Evolutionary conservation across 139 green algal genomes (phyloP), one percentile per base, ranked within the genome.

Genomic region (Asterochloris sp.): DNA sequence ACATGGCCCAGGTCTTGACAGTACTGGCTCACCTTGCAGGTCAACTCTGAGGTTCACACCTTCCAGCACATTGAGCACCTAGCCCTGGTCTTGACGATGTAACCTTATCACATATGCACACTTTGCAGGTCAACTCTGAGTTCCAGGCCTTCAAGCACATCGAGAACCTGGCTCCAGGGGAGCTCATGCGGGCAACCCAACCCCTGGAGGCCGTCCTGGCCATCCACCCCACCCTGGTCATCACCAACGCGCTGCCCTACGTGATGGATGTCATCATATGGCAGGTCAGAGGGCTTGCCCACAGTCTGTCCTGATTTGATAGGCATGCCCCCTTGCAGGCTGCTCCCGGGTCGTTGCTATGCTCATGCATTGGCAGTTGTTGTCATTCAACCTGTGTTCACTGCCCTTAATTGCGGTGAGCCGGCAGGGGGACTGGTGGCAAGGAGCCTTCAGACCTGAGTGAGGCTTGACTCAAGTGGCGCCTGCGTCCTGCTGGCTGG

Each of bases 191-290:
- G 11, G 91, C 93, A 13, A 85, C 62, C 21, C 62, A 82, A 27
- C 85, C 92, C 0, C 84, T 97, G 64, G 93, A 97, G 86, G 91
- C 92, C 12, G 85, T 85, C 0, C 90, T 97, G 62, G 90, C 85
- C 0, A 86, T 97, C 24, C 85, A 86, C 74, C 93, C 93, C 54
- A 95, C 92, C 0, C 75, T 94, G 74, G 75, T 91, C 61, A 74
- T 97, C 63, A 89, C 86, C 62, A 97, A 97, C 83, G 88, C 89
- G 12, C 85, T 97, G 83, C 93, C 93, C 6, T 96, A 95, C 76
- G 83, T 86, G 54, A 90, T 94, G 83, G 74, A 88, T 27, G 78
- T 92, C 24, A 81, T 92, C 38, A 76, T 92, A 10, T 92, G 89
- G 87, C 89, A 92, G 89, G 83, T 88, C 0, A 54, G 47, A 38